Base-by-base conservation (phyloP, 2,329 filamentous ascomycete species). In the Neofusicoccum sp. region DNA sequence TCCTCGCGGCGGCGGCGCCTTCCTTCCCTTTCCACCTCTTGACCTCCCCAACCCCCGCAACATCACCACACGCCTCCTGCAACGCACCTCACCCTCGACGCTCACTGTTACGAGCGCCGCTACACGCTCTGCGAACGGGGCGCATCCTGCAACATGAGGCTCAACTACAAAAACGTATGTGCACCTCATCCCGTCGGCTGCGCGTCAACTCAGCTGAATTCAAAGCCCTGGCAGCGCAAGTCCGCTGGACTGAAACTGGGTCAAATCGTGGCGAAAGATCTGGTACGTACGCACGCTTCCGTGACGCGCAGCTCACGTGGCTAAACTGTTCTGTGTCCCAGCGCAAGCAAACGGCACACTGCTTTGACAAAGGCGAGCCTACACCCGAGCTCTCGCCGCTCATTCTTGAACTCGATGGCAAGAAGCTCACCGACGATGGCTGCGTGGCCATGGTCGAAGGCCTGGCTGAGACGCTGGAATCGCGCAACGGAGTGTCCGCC, bases 161-260 rank as follows among this genome's bases (percentile, higher is more conserved):
- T 78, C 9, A 76, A 71, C 49, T 78, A 78, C 65, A 70, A 71
- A 33, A 74, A 75, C 16, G 76, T 77, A 69, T 63, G 72, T 64
- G 5, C 6, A 41, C 47, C 24, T 43, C 16, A 14, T 11, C 45
- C 14, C 16, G n/a, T 54, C 26, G 24, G 12, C 8, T 20, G 43
- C 24, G 11, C 26, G 28, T 6, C 8, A 28, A 3, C n/a, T 1
- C 20, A 33, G 45, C 57, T 51, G 36, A 51, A 26, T 30, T 62
- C 12, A 12, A 12, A 6, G 28, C 54, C 30, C 41, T 28, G 31
- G 6, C 56, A 82, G 76, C 75, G 79, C 41, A 76, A 76, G 47
- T 79, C 75, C 38, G 71, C 75, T 14, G 80, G 80, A 31, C 61
- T 75, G 59, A 80, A 78, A 63, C 71, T 79, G 8, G 80, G 78